Base-by-base conservation (phyloP, 164 flowering plant genomes). In the Macadamia integrifolia region DNA sequence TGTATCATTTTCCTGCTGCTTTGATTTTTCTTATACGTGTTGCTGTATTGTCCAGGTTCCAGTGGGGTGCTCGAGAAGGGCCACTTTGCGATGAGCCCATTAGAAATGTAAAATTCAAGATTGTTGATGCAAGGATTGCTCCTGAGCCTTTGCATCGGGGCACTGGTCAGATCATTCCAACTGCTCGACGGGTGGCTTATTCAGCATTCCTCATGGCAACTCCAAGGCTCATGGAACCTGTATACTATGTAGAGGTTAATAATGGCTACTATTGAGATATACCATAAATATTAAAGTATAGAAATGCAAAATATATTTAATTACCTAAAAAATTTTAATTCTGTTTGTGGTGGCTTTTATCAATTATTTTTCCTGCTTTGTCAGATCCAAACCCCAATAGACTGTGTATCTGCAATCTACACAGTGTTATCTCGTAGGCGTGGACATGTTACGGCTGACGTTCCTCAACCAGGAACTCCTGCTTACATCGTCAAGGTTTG, bases 51-150 rank as follows among this genome's bases (percentile, higher is more conserved):
- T 12, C 40, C 85, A 92, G 99, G 74, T 95, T 95, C 71, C 99
- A 95, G 63, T 95, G 99, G 99, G 99, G 97, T 68, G 98, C 99
- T 57, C 82, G 97, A 68, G 99, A 95, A 81, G 99, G 98, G 48
- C 99, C 98, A 10, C 93, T 92, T 18, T 92, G 99, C 78, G 99
- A 95, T 72, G 99, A 92, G 74, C 99, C 98, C 66, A 92, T 92
- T 63, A 85, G 98, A 79, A 95, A 95, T 78, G 98, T 91, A 6
- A 91, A 95, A 77, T 95, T 95, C 83, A 92, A 95, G 65, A 95
- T 95, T 46, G 95, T 92, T 58, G 99, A 95, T 85, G 98, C 99
- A 17, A 85, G 78, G 73, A 89, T 95, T 81, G 97, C 98, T 61
- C 86, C 88, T 35, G 98, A 95, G 75, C 92, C 97, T 61, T 74